A percentile compares a stretch with the other conserved stretches of the same genome.
phyloP scores from a whole-genome alignment of 1,139 yeast species.

The Sugiyamaella xylanicola region DNA sequence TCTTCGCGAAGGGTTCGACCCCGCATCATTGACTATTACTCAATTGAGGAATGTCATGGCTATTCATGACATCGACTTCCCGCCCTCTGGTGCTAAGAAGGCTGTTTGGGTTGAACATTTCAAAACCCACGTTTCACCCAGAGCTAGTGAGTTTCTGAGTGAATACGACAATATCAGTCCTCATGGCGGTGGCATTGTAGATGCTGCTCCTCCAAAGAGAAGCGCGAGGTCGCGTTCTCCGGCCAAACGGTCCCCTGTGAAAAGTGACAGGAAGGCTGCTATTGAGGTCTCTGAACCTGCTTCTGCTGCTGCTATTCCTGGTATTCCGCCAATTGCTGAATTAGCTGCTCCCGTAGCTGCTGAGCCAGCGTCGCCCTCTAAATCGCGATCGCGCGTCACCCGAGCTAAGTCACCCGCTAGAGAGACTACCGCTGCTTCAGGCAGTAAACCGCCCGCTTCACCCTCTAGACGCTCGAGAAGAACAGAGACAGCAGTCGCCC shows the following conservation, averaged over 20 bases:
- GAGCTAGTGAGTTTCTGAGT: slow-evolving; percentile 43
- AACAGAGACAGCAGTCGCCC: background rate
- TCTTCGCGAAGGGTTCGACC: slow-evolving; percentile 56
- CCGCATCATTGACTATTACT: slow-evolving; percentile 60
- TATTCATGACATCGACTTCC: slow-evolving; percentile 57
- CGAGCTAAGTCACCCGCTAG: slow-evolving; percentile 15
- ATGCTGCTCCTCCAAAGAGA: slow-evolving; percentile 37
- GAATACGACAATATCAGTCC: slow-evolving; percentile 35
- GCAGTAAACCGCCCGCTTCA: slow-evolving; percentile 5
- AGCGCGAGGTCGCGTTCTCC: slow-evolving; percentile 33
- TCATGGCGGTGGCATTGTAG: slow-evolving; percentile 39
- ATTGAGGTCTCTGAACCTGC: slow-evolving; percentile 7
- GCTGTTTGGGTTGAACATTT: slow-evolving; percentile 58
- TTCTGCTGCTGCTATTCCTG: slow-evolving; percentile 9
- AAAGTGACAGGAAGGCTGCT: slow-evolving; percentile 6
- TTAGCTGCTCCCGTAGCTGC: slow-evolving; percentile 20
- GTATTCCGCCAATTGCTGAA: slow-evolving; percentile 8
- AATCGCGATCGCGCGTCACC: slow-evolving; percentile 12
- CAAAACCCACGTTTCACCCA: slow-evolving; percentile 50
- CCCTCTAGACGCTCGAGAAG: slow-evolving; percentile 9
- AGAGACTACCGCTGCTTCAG: background rate
- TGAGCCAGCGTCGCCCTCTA: slow-evolving; percentile 19
- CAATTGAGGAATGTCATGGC: slow-evolving; percentile 63
- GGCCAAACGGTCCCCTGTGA: slow-evolving; percentile 11
- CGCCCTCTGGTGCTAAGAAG: slow-evolving; percentile 66